Evolutionary conservation across 768 basidiomycete species (phyloP), one percentile per base, ranked within the genome.

Genomic region (Amanita pseudoporphyria): DNA sequence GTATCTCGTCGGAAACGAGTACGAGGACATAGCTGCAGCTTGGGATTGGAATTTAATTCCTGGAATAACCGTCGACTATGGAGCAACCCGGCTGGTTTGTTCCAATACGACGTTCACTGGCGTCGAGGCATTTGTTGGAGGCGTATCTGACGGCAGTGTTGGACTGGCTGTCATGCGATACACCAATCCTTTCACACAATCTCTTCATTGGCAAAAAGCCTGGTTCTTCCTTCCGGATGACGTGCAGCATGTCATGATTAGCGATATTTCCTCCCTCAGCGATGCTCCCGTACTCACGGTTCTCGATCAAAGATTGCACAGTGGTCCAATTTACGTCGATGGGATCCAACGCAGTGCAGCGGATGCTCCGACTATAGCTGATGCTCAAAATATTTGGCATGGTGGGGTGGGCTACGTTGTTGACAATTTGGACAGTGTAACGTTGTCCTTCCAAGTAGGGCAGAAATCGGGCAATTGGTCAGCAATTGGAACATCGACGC

Each of bases 21-120:
- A 86, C 58, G 80, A 83, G 57, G 82, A 85, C 56, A 86, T 86
- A 30, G 64, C 77, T 3, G 84, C 77, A 2, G 70, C 78, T 2
- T 84, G 83, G 84, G 82, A 87, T 61, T 87, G 85, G 85, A 79
- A 84, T 55, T 71, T 84, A 6, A 78, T 87, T 39, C 84, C 85
- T 6, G 84, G 85, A 0, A 85, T 69, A 30, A 87, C 85, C 1
- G 71, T 74, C 32, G 79, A 85, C 58, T 83, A 84, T 57, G 67
- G 63, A 6, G 75, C 67, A 3, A 85, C 83, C 0, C 60, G 68
- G 0, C 67, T 87, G 14, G 58, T 58, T 33, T 84, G 82, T 55
- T 62, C 54, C 21, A 62, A 63, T 10, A 71, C 75, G 1, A 54
- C 62, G 18, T 64, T 65, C 48, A 67, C 57, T 2, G 83, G 82